Base-by-base conservation (phyloP, 495 filamentous ascomycete genomes). In the Chaetomium tenue region DNA sequence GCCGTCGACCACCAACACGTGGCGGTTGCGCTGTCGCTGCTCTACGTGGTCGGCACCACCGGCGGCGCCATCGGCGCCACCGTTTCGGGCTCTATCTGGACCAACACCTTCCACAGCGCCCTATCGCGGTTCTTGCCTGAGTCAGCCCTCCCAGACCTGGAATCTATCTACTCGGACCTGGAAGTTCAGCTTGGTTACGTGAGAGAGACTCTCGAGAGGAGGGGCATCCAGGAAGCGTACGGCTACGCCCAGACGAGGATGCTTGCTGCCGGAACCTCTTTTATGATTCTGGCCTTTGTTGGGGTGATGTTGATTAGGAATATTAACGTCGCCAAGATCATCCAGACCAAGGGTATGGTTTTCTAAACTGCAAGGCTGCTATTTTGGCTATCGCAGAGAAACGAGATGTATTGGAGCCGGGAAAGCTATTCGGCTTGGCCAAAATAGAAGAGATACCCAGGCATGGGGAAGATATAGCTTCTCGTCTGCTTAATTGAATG, bases 51-150 rank as follows among this genome's bases (percentile, higher is more conserved):
- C n/a, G 87, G 83, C 52, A 83, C 83, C 4, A 82, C 89, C 53
- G 89, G 68, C 83, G 87, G 84, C 82, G 84, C 70, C 86, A 89
- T 70, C 18, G 89, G 89, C 9, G 64, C 70, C 18, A 77, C 84
- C 9, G 76, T 92, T 39, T 81, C 84, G 11, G 81, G 79, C 0
- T 83, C 86, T 39, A 85, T 92, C 68, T 91, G 87, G 83, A 86
- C 83, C 0, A 79, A 82, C 66, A 79, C 80, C 18, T 84, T 89
- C 68, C 80, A 78, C 12, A 55, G 63, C 0, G 76, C 77, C n/a
- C 79, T 92, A 2, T 51, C 64, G 23, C 44, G 73, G 20, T 78
- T 83, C 66, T 80, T 92, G 0, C 89, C 89, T 0, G 75, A 77
- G 1, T 82, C 83, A 54, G 77, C 74, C 30, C 76, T 65, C 7